Conservation (phyloP, 306 rosid species). For the Boehmeria nivea region DNA sequence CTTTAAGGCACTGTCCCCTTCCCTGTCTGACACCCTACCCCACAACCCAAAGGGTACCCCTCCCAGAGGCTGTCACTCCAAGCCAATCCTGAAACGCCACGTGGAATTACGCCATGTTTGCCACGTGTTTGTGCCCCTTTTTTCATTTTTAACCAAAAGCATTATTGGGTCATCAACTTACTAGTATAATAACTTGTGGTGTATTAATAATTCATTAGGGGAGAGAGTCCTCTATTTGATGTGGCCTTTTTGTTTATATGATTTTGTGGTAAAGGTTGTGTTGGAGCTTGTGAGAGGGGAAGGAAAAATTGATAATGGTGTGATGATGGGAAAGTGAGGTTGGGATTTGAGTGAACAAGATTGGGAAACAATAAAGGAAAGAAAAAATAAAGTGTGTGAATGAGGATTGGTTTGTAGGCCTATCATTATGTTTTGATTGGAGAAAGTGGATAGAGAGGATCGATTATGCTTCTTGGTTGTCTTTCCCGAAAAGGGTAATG, state of each 20-base stretch:
- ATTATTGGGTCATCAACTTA: slow-evolving; percentile 5
- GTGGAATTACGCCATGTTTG: not conserved
- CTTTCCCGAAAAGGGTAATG: no score
- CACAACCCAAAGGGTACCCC: not conserved
- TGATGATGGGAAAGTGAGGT: not conserved
- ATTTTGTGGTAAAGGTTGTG: no score
- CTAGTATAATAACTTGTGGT: not conserved
- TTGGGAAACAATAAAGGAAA: not conserved
- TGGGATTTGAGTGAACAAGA: slow-evolving; percentile 5
- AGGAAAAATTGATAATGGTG: not conserved
- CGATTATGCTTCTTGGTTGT: no score
- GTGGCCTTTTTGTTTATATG: not conserved
- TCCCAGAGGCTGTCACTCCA: not conserved
- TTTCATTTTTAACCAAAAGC: not conserved
- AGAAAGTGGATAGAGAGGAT: no score
- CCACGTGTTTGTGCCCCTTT: slow-evolving; percentile 6
- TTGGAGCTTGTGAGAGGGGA: no score
- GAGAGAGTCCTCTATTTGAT: not conserved
- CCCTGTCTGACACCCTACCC: slow-evolving; percentile 20
- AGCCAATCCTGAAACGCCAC: not conserved
- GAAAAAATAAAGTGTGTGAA: not conserved
- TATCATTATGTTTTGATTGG: no score
- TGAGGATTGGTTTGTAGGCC: no score
- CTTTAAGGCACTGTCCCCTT: slow-evolving; percentile 44
- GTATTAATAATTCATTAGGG: not conserved